Percentiles rank a stretch among this genome's conserved stretches.
These are phyloP conservation scores for Trypanosoma avium DNA, from an alignment of 208 protist species.

Conservation along the genomic window DNA sequence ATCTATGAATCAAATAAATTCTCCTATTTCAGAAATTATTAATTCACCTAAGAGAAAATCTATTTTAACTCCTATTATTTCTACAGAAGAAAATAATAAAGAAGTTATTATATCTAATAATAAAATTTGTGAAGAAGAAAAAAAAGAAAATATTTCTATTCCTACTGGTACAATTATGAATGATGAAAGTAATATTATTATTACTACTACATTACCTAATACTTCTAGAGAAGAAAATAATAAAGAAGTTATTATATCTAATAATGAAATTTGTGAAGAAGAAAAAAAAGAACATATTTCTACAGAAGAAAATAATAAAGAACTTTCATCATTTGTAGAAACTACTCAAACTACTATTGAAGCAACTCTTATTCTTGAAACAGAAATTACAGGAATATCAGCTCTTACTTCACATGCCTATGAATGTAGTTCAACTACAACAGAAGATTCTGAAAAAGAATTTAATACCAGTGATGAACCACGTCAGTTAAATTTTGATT, in stretches of 20 bases:
- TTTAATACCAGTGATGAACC: background rate
- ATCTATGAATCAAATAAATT: too few relatives aligned
- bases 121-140: background rate
- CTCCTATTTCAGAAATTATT: too few relatives aligned
- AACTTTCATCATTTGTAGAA: background rate
- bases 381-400: background rate
- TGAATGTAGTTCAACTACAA: slow-evolving; percentile 28
- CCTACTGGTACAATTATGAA: background rate
- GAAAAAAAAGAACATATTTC: background rate
- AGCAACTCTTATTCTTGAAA: background rate
- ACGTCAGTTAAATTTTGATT: slow-evolving; percentile 12
- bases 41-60: too few relatives aligned
- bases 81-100: too few relatives aligned
- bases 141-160: background rate
- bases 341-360: background rate
- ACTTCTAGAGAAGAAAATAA: background rate
- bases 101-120: too few relatives aligned
- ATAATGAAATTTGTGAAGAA: background rate
- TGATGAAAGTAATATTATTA: too few relatives aligned
- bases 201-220: too few relatives aligned
- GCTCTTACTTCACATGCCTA: slow-evolving; percentile 8
- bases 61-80: too few relatives aligned
- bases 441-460: background rate
- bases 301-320: background rate
- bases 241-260: background rate